Conservation (phyloP, 192 early-diverging fungal species). For the Entomortierella chlamydospora region DNA sequence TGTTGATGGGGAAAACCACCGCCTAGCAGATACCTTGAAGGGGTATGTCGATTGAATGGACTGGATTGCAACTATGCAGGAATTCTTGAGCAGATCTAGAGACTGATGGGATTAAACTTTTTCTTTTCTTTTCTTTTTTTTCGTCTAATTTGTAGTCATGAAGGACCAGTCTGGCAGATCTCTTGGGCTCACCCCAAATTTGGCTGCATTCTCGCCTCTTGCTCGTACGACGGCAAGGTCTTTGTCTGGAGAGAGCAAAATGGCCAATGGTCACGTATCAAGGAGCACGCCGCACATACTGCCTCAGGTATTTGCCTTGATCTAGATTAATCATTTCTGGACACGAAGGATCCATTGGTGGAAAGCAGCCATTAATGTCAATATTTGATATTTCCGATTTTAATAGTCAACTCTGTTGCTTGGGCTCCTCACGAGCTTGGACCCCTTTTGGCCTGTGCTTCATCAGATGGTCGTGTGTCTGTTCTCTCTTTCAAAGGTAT, state of each 20-base stretch:
- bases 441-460: slow-evolving; percentile 89
- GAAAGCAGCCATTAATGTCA: background rate
- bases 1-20: slow-evolving; percentile 79
- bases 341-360: background rate
- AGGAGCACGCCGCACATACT: slow-evolving; percentile 89
- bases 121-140: background rate
- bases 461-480: slow-evolving; percentile 95
- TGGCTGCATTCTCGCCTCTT: slow-evolving; percentile 94
- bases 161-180: slow-evolving; percentile 99
- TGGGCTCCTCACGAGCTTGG: slow-evolving; percentile 99
- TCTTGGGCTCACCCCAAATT: slow-evolving; percentile 99
- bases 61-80: background rate
- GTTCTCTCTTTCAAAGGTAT: slow-evolving; percentile 92
- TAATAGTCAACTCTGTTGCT: slow-evolving; percentile 91
- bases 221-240: slow-evolving; percentile 96
- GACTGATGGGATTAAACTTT: slow-evolving; percentile 26
- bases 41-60: slow-evolving; percentile 62
- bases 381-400: background rate
- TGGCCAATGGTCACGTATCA: slow-evolving; percentile 80
- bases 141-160: slow-evolving; percentile 73
- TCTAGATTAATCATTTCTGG: background rate
- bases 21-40: slow-evolving; percentile 73
- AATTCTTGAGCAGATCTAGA: background rate
- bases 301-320: slow-evolving; percentile 76
- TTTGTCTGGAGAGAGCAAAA: slow-evolving; percentile 96